Evolutionary conservation across 2,329 filamentous ascomycete species (phyloP), one percentile per base, ranked within the genome.

Genomic region (Cladosporium austrohemisphaericum): DNA sequence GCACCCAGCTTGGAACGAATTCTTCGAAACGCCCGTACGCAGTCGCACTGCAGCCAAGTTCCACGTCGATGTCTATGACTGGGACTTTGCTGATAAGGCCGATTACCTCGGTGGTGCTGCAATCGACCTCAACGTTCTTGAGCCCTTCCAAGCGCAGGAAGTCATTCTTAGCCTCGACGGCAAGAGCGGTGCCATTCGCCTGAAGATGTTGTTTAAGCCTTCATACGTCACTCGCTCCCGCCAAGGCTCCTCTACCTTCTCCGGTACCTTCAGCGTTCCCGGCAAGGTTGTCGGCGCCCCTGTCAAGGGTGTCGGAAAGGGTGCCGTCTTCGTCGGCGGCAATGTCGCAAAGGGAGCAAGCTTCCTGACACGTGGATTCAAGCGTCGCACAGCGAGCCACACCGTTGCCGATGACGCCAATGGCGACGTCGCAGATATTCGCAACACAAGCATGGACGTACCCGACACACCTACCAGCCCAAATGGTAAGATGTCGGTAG

Each of bases 1-100:
- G 3, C 84, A 93, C 58, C 93, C 93, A 0, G 80, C 83, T 0
- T 98, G 94, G 94, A 97, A 97, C 64, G 93, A 98, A 65, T 91
- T 83, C 68, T 98, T 98, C 62, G 91, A 96, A 67, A 77, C 88
- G 1, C 76, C 83, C 1, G 75, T 98, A 45, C 83, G 88, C 14
- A 95, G 90, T 11, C 80, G 93, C 51, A 95, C 90, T 13, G 89
- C 79, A 0, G 86, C 91, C 29, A 81, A 93, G 20, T 93, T 98
- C 70, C 78, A 77, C 25, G 83, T 89, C 61, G 86, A 88, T 49
- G 84, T 97, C 2, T 95, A 85, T 66, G 93, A 98, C 65, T 98
- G 92, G 81, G 93, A 98, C 67, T 95, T 97, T 74, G 92, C 88
- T 40, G 90, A 95, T 67, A 92, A 91, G 69, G 89, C 91, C 1